Base-by-base conservation (phyloP, 306 rosid species). In the Glycyrrhiza uralensis region DNA sequence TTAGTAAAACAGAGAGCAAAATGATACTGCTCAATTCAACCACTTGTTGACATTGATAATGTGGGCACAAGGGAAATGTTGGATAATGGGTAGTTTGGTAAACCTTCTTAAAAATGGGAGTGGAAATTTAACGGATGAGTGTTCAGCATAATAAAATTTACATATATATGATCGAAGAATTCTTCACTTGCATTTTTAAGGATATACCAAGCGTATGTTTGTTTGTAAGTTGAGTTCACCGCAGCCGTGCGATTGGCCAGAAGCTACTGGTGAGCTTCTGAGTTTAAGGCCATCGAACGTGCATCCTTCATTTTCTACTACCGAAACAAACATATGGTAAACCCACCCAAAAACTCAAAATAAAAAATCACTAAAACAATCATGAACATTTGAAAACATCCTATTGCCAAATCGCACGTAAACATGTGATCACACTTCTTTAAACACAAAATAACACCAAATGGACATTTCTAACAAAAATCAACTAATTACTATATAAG, bases 401-500 rank as follows among this genome's bases (percentile, higher is more conserved):
- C 17, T 11, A 26, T 52, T n/a, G 66, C 32, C 28, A 42, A 66
- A 41, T n/a, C n/a, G n/a, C n/a, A n/a, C n/a, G n/a, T 30, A 17
- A 41, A 49, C 35, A 23, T 15, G 9, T 0, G 26, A 42, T 17
- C 38, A 2, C 14, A 17, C 62, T 44, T 28, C 56, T 23, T 39
- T 13, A 24, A 71, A 41, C 36, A 54, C n/a, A 54, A 44, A 22
- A n/a, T n/a, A n/a, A 42, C 23, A 19, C 15, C 18, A 45, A 15
- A 45, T 41, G 42, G 6, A 73, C 41, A 61, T 50, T 30, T 75
- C 64, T 33, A 33, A 61, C 57, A 44, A 45, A n/a, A n/a, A n/a
- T n/a, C n/a, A n/a, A n/a, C n/a, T n/a, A n/a, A n/a, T n/a, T n/a
- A n/a, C n/a, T n/a, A n/a, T n/a, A n/a, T n/a, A n/a, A n/a, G n/a